phyloP scores from a whole-genome alignment of 257 asterid species.

The Nicotiana obtusifolia region DNA sequence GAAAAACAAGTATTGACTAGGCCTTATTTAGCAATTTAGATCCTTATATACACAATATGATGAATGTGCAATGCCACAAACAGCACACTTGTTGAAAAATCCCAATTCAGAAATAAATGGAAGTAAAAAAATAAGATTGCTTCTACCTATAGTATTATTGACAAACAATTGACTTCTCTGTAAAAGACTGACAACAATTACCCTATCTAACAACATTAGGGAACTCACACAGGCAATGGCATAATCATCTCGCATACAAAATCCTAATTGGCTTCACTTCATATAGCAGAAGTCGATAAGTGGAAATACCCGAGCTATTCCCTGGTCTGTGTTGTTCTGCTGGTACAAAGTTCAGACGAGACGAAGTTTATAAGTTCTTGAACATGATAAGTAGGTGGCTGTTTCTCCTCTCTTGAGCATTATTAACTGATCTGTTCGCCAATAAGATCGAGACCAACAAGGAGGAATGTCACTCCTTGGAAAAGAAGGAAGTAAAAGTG shows the following conservation, averaged over 20 bases:
- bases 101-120: conserved; percentile 6
- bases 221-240: not conserved
- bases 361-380: not conserved
- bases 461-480: conserved; percentile 64
- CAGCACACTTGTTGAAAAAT: conserved; percentile 17
- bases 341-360: not conserved
- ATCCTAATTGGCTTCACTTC: conserved; percentile 1
- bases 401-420: not conserved
- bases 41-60: conserved; percentile 26
- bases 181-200: conserved; percentile 21
- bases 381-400: not conserved
- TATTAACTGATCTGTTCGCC: conserved; percentile 57
- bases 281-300: conserved; percentile 5
- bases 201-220: conserved; percentile 24
- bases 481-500: conserved; percentile 75
- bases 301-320: not conserved
- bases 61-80: conserved; percentile 15
- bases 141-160: conserved; percentile 18
- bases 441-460: conserved; percentile 63
- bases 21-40: conserved; percentile 3
- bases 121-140: conserved; percentile 8
- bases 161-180: conserved; percentile 15
- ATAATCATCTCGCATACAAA: not conserved
- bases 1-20: conserved; percentile 9
- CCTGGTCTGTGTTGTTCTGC: not conserved